Conservation (phyloP, 805 yeast genomes). For the Metschnikowia corniflorae region DNA sequence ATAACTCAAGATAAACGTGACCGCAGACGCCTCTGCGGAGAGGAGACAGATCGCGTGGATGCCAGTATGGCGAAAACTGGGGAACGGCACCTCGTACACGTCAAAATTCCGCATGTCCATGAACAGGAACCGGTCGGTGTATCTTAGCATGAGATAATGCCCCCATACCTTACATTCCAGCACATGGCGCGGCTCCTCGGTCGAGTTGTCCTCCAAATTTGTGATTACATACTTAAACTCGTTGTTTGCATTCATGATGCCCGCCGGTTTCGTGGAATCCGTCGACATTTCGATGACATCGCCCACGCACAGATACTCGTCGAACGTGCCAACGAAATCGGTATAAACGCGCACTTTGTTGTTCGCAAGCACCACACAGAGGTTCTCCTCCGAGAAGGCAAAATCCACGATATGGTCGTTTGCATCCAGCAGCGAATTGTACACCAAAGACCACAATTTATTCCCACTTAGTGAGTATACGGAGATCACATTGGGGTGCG, state of each 20-base stretch:
- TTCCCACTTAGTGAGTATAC: conserved; percentile 34
- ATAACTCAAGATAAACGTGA: conserved; percentile 26
- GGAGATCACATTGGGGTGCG: conserved; percentile 36
- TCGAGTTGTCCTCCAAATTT: conserved; percentile 30
- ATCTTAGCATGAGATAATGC: conserved; percentile 43
- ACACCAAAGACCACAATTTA: conserved; percentile 34
- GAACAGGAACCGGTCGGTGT: conserved; percentile 32
- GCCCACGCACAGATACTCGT: conserved; percentile 39
- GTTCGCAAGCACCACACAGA: conserved; percentile 51
- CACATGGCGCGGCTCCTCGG: conserved; percentile 28
- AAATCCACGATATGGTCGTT: conserved; percentile 52
- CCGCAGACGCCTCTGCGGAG: conserved; percentile 10
- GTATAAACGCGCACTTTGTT: conserved; percentile 56
- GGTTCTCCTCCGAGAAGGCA: conserved; percentile 49
- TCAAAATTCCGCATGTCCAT: conserved; percentile 39
- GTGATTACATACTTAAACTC: conserved; percentile 21
- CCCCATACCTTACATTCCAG: conserved; percentile 31
- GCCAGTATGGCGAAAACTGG: conserved; percentile 18
- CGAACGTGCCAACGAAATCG: conserved; percentile 66
- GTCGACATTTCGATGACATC: conserved; percentile 3
- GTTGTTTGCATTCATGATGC: neutral
- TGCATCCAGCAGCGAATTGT: conserved; percentile 35
- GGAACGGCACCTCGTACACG: conserved; percentile 36
- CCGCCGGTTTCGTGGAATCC: neutral
- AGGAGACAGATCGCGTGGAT: conserved; percentile 23